These are phyloP conservation scores for Tillandsia fasciculata DNA, from an alignment of 176 grass and related monocot genomes.

Conservation along the genomic window DNA sequence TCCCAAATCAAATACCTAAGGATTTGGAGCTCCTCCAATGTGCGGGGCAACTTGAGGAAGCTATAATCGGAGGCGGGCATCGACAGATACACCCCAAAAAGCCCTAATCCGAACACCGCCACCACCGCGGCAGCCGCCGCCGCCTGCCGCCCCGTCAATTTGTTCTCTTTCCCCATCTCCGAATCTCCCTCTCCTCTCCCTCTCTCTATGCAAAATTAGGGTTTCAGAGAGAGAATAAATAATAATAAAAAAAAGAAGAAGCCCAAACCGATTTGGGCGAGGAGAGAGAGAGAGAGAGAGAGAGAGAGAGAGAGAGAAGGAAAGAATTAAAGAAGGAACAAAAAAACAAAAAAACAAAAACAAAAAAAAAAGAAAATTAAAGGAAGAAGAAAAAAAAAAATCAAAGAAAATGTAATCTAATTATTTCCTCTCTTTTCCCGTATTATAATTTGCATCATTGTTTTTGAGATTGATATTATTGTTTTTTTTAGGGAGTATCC, in stretches of 20 bases:
- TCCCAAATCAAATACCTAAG: conserved; percentile 44
- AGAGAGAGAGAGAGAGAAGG: background rate
- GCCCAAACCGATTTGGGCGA: background rate
- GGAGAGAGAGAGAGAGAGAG: conserved; percentile 19
- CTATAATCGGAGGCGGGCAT: conserved; percentile 49
- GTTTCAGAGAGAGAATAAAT: background rate
- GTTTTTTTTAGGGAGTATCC: no score
- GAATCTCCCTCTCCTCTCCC: background rate
- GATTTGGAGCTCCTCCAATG: conserved; percentile 57
- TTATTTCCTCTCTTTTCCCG: background rate
- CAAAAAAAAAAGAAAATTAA: no score
- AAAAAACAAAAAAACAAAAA: no score
- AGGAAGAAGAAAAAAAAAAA: no score
- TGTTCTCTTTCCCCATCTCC: conserved; percentile 48
- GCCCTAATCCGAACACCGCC: conserved; percentile 54
- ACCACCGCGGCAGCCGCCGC: conserved; percentile 45
- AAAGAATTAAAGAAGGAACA: conserved; percentile 15
- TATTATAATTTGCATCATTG: background rate
- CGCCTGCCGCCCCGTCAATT: conserved; percentile 52
- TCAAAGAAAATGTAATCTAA: no score
- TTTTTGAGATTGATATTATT: no score
- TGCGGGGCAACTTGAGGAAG: conserved; percentile 26
- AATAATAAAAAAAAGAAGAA: background rate
- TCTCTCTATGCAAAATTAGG: conserved; percentile 16
- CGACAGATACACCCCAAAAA: conserved; percentile 73